Evolutionary conservation across 352 stramenopile species (phyloP).

Genomic region (Globisporangium carolinianum): DNA sequence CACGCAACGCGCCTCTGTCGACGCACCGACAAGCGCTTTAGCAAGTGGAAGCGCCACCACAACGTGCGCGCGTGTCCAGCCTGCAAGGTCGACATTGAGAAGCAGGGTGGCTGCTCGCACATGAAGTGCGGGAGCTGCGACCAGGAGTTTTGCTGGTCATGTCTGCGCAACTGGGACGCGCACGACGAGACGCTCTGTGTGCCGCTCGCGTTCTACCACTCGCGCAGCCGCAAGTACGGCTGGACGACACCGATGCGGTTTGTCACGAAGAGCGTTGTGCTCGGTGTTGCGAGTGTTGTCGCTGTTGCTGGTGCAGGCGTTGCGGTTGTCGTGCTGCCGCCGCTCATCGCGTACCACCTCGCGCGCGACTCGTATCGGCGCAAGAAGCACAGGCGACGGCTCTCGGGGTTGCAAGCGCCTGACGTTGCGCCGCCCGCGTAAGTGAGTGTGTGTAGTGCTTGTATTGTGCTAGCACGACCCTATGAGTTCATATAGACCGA

Average conservation of each 20-base stretch:
- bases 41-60: constrained; percentile 58
- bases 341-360: constrained; percentile 58
- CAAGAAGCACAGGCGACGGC: constrained; percentile 26
- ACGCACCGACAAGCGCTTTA: constrained; percentile 57
- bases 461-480: no score
- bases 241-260: constrained; percentile 56
- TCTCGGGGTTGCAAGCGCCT: neutral
- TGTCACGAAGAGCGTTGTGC: constrained; percentile 62
- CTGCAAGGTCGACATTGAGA: constrained; percentile 73
- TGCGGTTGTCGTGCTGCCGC: constrained; percentile 59
- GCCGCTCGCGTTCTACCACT: constrained; percentile 57
- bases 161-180: constrained; percentile 53
- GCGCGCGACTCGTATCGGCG: constrained; percentile 36
- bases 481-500: no score
- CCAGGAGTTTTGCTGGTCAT: constrained; percentile 81
- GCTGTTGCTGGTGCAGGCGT: constrained; percentile 49
- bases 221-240: constrained; percentile 56
- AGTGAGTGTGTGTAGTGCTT: no score
- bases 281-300: constrained; percentile 42
- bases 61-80: constrained; percentile 65
- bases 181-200: constrained; percentile 75
- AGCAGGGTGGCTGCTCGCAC: constrained; percentile 78
- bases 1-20: constrained; percentile 50
- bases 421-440: no score
- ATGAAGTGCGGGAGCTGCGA: constrained; percentile 86